phyloP scores from a whole-genome alignment of 805 yeast species.

The Candida coquimbonensis region DNA sequence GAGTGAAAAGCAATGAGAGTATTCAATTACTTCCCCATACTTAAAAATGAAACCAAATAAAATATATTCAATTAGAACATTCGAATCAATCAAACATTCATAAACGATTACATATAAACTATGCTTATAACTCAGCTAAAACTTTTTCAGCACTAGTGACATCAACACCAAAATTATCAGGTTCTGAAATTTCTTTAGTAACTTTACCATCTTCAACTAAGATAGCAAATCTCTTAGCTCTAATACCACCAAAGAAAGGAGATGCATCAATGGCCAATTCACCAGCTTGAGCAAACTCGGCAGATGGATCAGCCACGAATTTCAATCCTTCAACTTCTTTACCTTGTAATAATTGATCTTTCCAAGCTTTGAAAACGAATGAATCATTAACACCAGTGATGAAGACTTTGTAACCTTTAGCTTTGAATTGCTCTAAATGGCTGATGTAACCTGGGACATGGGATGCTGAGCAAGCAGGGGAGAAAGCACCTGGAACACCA shows the following conservation, averaged over 20 bases:
- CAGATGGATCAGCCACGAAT: conserved; percentile 76
- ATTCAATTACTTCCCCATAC: too few relatives aligned
- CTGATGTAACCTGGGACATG: conserved; percentile 72
- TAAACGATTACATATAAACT: too few relatives aligned
- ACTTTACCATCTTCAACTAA: conserved; percentile 73
- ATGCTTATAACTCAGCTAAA: conserved; percentile 17
- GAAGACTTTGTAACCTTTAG: conserved; percentile 62
- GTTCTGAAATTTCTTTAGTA: conserved; percentile 61
- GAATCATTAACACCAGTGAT: conserved; percentile 82
- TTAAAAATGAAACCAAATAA: too few relatives aligned
- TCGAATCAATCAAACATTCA: too few relatives aligned
- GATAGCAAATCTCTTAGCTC: conserved; percentile 72
- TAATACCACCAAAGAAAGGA: conserved; percentile 64
- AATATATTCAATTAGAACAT: too few relatives aligned
- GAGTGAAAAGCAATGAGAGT: too few relatives aligned
- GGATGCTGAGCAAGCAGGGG: conserved; percentile 68
- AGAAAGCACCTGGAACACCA: conserved; percentile 72
- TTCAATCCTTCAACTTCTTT: conserved; percentile 29
- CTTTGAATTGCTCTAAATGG: conserved; percentile 42
- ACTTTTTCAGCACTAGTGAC: conserved; percentile 36
- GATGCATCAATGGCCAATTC: conserved; percentile 72
- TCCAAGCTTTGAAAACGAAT: conserved; percentile 82
- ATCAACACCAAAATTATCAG: conserved; percentile 68
- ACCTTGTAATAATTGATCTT: conserved; percentile 30
- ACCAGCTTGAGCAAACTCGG: conserved; percentile 58